Evolutionary conservation across 2,329 filamentous ascomycete species (phyloP).

Genomic region (Colletotrichum sp.): DNA sequence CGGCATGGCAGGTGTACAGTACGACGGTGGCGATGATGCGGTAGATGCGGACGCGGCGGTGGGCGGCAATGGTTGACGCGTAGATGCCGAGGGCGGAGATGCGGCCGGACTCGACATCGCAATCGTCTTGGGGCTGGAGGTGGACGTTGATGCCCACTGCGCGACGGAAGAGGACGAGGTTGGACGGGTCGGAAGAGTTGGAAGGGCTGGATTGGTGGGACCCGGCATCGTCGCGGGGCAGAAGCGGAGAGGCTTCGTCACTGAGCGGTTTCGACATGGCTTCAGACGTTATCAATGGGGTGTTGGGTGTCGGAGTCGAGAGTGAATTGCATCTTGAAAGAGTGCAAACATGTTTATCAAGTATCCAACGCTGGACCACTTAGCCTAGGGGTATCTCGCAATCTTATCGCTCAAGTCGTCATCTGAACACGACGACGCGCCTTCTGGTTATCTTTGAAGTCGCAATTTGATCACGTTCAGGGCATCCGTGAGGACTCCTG

Average conservation of each 20-base stretch:
- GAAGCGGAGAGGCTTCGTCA: background rate
- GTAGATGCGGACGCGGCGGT: constrained; percentile 34
- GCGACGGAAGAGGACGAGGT: constrained; percentile 45
- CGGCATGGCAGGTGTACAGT: constrained; percentile 47
- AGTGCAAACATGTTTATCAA: background rate
- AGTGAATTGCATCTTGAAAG: background rate
- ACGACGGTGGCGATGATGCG: constrained; percentile 38
- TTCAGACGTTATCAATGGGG: background rate
- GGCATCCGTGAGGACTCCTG: background rate
- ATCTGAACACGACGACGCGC: background rate
- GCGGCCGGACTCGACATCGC: constrained; percentile 38
- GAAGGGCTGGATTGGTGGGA: background rate
- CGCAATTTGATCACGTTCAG: background rate
- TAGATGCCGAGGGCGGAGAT: constrained; percentile 45
- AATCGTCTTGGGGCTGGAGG: constrained; percentile 22
- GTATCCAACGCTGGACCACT: background rate
- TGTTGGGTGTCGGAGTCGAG: background rate
- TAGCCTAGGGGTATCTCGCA: background rate
- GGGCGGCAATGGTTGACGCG: constrained; percentile 36
- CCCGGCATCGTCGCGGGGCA: background rate
- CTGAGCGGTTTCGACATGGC: constrained; percentile 2
- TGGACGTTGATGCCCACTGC: constrained; percentile 47
- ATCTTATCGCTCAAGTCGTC: background rate
- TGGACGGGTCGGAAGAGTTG: constrained; percentile 36
- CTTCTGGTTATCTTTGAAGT: background rate